Conservation (phyloP, 805 yeast species). For the Metschnikowia hibisci region DNA sequence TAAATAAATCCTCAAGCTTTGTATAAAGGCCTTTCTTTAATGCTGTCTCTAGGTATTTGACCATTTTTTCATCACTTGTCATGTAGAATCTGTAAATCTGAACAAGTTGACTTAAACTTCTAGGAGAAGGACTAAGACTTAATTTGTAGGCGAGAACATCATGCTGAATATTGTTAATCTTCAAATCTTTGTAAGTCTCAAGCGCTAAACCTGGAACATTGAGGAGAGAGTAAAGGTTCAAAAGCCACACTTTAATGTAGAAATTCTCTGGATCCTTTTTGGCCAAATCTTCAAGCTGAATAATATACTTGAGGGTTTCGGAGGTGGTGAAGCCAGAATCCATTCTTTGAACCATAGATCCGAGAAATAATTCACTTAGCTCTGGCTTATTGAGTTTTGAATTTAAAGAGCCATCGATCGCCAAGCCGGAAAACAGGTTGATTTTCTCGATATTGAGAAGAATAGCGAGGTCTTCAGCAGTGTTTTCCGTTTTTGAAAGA, state of each 20-base stretch:
- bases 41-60: conserved; percentile 46
- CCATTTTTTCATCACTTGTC: conserved; percentile 50
- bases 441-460: conserved; percentile 13
- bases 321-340: conserved; percentile 21
- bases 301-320: conserved; percentile 36
- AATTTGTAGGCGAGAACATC: conserved; percentile 63
- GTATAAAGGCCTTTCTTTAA: conserved; percentile 59
- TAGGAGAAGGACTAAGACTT: conserved; percentile 41
- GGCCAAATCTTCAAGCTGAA: conserved; percentile 56
- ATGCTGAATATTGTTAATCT: conserved; percentile 70
- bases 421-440: not conserved
- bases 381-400: conserved; percentile 7
- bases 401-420: conserved; percentile 7
- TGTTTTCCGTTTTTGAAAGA: not conserved
- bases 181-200: conserved; percentile 49
- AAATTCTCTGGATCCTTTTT: conserved; percentile 65
- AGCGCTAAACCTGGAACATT: conserved; percentile 52
- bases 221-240: conserved; percentile 55
- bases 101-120: conserved; percentile 29
- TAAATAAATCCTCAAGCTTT: conserved; percentile 63
- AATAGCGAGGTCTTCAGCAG: conserved; percentile 1
- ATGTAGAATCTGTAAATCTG: conserved; percentile 48
- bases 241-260: conserved; percentile 66
- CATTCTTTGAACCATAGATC: conserved; percentile 15
- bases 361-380: conserved; percentile 13